phyloP scores from a whole-genome alignment of 2,329 filamentous ascomycete genomes.

The Trichoderma arundinaceum region DNA sequence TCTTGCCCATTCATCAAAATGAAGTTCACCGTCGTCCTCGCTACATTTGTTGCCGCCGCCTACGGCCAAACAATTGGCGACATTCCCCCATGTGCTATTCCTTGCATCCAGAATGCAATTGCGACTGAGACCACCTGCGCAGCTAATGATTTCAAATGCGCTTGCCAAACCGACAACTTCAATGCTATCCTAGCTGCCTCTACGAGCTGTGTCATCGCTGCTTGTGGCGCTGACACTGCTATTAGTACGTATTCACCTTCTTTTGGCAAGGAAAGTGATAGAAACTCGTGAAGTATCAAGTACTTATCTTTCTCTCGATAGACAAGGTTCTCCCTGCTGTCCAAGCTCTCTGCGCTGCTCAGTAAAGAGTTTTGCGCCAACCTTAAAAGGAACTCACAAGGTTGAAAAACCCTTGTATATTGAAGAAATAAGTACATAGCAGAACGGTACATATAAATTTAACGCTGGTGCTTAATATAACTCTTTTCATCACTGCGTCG shows the following conservation, averaged over 20 bases:
- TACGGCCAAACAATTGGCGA: constrained; percentile 44
- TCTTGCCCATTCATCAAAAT: constrained; percentile 40
- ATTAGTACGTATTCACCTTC: not conserved
- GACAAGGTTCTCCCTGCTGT: constrained; percentile 7
- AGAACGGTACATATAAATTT: not conserved
- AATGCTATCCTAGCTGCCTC: not conserved
- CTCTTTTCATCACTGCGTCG: too few species aligned
- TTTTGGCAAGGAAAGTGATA: not conserved
- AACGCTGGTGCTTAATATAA: not conserved
- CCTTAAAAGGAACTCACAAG: not conserved
- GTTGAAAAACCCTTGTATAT: not conserved
- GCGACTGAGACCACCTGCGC: constrained; percentile 29
- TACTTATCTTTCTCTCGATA: not conserved
- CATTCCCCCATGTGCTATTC: constrained; percentile 47
- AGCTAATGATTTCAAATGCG: not conserved
- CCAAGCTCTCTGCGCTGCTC: constrained; percentile 10
- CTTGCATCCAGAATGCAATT: constrained; percentile 45
- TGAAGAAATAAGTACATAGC: not conserved
- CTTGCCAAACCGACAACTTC: not conserved
- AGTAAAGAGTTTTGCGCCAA: not conserved
- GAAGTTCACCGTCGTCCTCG: constrained; percentile 46
- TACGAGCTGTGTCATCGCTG: not conserved
- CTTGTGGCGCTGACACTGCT: not conserved
- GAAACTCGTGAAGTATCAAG: not conserved
- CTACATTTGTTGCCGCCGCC: constrained; percentile 44